phyloP scores from a whole-genome alignment of 768 basidiomycete species.

The Pilatotrama ljubarskyi region DNA sequence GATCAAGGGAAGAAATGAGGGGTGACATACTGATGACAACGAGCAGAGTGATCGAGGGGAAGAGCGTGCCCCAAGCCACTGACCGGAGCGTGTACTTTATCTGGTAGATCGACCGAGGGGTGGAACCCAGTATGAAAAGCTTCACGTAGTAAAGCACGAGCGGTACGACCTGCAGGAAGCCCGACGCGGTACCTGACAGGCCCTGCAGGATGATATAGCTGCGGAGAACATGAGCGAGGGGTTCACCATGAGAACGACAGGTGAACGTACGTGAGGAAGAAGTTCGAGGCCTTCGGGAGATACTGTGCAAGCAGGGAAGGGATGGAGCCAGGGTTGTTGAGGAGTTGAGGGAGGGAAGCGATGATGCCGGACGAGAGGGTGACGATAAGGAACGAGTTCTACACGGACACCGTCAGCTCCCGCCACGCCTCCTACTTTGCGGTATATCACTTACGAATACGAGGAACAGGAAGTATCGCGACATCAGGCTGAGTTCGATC shows the following conservation, averaged over 20 bases:
- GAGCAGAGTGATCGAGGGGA: slow-evolving; percentile 76
- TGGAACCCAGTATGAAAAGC: slow-evolving; percentile 82
- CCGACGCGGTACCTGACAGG: slow-evolving; percentile 74
- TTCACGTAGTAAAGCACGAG: slow-evolving; percentile 89
- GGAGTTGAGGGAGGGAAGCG: slow-evolving; percentile 60
- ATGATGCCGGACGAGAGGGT: slow-evolving; percentile 84
- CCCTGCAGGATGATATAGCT: slow-evolving; percentile 82
- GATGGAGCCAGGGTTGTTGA: slow-evolving; percentile 66
- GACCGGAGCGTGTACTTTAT: slow-evolving; percentile 75
- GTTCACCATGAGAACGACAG: neutral
- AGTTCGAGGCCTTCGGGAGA: slow-evolving; percentile 81
- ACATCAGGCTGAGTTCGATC: slow-evolving; percentile 90
- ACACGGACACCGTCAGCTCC: slow-evolving; percentile 3
- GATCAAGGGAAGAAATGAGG: neutral
- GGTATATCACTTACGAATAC: slow-evolving; percentile 62
- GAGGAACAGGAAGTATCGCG: slow-evolving; percentile 88
- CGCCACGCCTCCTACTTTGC: too few species aligned
- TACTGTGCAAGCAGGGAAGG: slow-evolving; percentile 74
- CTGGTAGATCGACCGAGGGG: slow-evolving; percentile 79
- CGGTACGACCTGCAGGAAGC: slow-evolving; percentile 76
- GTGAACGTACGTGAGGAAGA: slow-evolving; percentile 77
- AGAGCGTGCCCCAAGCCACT: slow-evolving; percentile 74
- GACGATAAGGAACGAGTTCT: slow-evolving; percentile 94
- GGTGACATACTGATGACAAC: slow-evolving; percentile 70
- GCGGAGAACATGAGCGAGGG: neutral